phyloP scores from a whole-genome alignment of 176 grass and related monocot genomes.

The Cenchrus fungigraminus region DNA sequence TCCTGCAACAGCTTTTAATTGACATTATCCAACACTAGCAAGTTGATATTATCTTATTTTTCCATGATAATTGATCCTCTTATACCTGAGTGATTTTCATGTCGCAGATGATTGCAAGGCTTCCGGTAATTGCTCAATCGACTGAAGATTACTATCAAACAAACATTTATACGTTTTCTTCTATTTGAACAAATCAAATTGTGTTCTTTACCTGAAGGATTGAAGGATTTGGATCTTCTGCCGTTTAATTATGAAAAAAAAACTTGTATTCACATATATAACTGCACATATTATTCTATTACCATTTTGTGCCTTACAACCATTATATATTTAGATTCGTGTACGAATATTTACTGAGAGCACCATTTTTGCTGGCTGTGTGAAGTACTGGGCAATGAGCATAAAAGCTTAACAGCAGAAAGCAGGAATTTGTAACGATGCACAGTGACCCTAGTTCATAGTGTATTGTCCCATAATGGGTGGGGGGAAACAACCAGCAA shows the following conservation, averaged over 20 bases:
- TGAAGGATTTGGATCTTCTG: neutral
- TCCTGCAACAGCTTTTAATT: no score
- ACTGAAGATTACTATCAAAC: no score
- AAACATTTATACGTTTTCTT: neutral
- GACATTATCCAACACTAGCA: no score
- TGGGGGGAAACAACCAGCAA: neutral
- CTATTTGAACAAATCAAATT: neutral
- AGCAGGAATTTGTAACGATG: neutral
- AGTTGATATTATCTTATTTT: no score
- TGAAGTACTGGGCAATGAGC: neutral
- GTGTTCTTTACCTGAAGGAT: neutral
- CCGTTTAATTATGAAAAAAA: neutral
- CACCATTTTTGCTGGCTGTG: neutral
- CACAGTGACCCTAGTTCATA: neutral
- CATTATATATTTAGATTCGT: no score
- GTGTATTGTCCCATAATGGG: neutral
- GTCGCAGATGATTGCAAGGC: no score
- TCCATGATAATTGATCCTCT: no score
- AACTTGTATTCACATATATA: neutral
- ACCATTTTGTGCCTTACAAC: neutral
- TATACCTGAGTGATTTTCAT: no score
- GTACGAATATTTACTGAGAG: neutral
- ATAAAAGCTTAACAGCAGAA: neutral
- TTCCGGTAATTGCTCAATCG: neutral
- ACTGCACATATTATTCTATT: neutral